Base-by-base conservation (phyloP, 805 yeast genomes). In the Kuraishia hungarica region DNA sequence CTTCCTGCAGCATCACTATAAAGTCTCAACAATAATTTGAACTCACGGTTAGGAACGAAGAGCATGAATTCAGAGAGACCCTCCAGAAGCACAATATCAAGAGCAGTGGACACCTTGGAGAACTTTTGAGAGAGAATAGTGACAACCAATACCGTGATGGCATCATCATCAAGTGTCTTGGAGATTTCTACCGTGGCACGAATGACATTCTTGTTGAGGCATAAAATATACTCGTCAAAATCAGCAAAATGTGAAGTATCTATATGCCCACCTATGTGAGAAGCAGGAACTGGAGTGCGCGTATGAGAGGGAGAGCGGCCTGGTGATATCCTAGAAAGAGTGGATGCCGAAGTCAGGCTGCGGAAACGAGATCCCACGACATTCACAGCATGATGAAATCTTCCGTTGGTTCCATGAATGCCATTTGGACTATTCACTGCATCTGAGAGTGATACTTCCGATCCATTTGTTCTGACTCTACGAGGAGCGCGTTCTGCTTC, bases 41-140 rank as follows among this genome's bases (percentile, higher is more conserved):
- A 86, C 62, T 89, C 96, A 52, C 84, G 77, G 56, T 80, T 83
- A 2, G 84, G 79, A 57, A 86, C 78, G 51, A 68, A 74, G 1
- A 83, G 80, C 4, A 89, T 84, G 60, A 90, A 77, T 10, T 77
- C 74, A 1, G 86, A 79, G 47, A 89, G 72, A 0, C 91, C 92
- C 46, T 77, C 72, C 26, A 89, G 69, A 48, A 89, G 77, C 29
- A 78, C 66, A 1, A 72, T 70, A 48, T 86, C 87, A 51, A 84
- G 71, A 22, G 79, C 78, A 17, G 80, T 71, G 20, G 84, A 78
- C 20, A 70, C 68, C 48, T 71, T 74, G 48, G 60, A 61, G 4
- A 84, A 73, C 64, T 91, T 92, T 66, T 92, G 97, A 15, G 89
- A 82, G 55, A 94, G 75, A 46, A 94, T 83, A 0, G 97, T 86